These are phyloP conservation scores for Acacia crassicarpa DNA, from an alignment of 306 rosid genomes.

Conservation along the genomic window DNA sequence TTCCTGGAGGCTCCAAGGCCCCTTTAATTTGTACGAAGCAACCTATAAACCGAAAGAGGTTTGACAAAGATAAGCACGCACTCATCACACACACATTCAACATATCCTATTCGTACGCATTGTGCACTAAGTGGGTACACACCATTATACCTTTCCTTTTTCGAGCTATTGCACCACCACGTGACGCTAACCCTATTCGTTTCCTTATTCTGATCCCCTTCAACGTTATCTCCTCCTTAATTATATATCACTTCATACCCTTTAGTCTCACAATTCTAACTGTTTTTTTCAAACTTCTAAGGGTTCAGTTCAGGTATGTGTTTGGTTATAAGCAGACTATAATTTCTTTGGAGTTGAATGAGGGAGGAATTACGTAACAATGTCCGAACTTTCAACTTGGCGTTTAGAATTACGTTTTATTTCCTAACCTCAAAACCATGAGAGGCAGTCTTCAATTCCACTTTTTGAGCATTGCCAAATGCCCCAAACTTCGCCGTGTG, in stretches of 20 bases:
- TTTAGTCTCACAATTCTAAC: background rate
- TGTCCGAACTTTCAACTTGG: background rate
- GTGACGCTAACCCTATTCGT: background rate
- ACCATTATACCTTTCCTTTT: background rate
- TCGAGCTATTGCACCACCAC: background rate
- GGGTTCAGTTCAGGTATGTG: background rate
- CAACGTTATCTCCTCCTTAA: background rate
- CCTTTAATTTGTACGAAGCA: background rate
- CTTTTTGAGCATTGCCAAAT: background rate
- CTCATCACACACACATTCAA: background rate
- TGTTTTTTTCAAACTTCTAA: background rate
- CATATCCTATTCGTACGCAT: background rate
- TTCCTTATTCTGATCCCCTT: background rate
- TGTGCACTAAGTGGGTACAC: background rate
- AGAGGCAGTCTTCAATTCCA: background rate
- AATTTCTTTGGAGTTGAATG: background rate
- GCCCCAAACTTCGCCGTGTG: background rate
- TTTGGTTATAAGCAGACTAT: background rate
- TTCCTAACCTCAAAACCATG: background rate
- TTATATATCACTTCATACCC: background rate
- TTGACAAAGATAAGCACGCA: background rate
- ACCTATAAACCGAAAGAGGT: background rate
- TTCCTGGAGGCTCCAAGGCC: background rate
- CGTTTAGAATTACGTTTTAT: background rate
- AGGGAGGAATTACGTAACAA: background rate